These are phyloP conservation scores for Letharia columbiana DNA, from an alignment of 495 filamentous ascomycete species.

Conservation along the genomic window DNA sequence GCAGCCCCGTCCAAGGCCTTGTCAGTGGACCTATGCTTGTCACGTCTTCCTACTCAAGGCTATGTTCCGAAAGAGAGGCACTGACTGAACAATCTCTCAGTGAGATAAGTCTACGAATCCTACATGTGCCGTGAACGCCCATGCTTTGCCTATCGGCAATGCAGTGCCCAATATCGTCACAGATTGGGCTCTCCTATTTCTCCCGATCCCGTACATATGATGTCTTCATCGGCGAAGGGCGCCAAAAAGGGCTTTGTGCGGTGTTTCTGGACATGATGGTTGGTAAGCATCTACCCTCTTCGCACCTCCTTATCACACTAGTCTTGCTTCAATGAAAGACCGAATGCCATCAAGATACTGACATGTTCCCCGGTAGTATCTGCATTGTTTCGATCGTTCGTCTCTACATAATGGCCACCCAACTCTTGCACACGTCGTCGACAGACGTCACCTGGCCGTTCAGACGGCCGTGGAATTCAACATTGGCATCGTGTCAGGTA, in stretches of 20 bases:
- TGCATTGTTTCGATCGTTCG: conserved; percentile 10
- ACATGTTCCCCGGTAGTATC: background rate
- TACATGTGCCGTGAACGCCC: conserved; percentile 17
- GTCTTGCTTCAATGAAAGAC: background rate
- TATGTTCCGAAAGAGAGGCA: background rate
- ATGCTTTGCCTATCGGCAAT: conserved; percentile 26
- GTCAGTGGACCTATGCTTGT: background rate
- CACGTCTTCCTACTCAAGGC: background rate
- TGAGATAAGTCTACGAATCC: conserved; percentile 9
- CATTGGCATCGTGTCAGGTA: conserved; percentile 10
- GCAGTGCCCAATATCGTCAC: conserved; percentile 30
- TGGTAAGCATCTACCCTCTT: conserved; percentile 13
- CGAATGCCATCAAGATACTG: background rate
- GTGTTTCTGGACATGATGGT: conserved; percentile 17
- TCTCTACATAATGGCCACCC: conserved; percentile 8
- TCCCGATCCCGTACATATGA: conserved; percentile 21
- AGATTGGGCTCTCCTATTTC: conserved; percentile 27
- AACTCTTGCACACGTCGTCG: background rate
- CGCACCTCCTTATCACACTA: background rate
- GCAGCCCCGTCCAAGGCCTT: conserved; percentile 10
- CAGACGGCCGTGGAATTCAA: conserved; percentile 16
- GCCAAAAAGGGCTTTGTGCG: conserved; percentile 16
- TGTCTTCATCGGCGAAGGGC: conserved; percentile 9
- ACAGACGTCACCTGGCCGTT: conserved; percentile 15
- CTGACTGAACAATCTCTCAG: background rate